Evolutionary conservation across 257 asterid species (phyloP).

Genomic region (Solanum habrochaites): DNA sequence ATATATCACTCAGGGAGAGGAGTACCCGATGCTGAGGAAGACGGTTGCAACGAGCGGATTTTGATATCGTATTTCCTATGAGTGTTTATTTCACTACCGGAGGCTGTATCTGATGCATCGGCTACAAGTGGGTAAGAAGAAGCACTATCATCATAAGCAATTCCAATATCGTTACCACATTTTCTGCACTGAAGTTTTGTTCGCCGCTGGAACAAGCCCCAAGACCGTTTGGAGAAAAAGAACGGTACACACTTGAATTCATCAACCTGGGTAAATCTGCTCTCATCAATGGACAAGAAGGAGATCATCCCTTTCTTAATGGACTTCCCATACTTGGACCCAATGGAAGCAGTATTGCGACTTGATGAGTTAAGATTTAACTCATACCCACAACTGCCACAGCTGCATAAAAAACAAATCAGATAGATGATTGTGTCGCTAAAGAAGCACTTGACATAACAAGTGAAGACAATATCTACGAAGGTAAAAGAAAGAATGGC

Average conservation of each 20-base stretch:
- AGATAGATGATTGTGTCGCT: neutral
- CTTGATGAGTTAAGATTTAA: conserved; percentile 66
- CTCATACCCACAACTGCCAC: conserved; percentile 82
- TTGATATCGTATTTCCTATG: conserved; percentile 55
- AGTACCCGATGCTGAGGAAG: conserved; percentile 39
- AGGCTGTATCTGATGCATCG: conserved; percentile 41
- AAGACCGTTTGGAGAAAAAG: conserved; percentile 42
- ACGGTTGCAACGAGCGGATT: conserved; percentile 69
- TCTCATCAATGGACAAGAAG: conserved; percentile 61
- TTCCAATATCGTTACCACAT: conserved; percentile 68
- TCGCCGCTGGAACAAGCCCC: conserved; percentile 49
- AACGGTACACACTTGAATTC: conserved; percentile 48
- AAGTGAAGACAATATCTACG: neutral
- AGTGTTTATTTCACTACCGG: conserved; percentile 32
- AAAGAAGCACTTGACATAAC: neutral
- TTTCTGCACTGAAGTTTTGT: conserved; percentile 65
- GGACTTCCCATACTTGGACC: conserved; percentile 66
- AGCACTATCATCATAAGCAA: conserved; percentile 25
- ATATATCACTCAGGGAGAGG: conserved; percentile 23
- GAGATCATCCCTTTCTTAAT: conserved; percentile 76
- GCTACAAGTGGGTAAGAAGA: conserved; percentile 34
- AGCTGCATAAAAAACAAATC: conserved; percentile 34
- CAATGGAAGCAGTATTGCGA: conserved; percentile 69
- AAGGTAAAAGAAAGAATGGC: neutral
- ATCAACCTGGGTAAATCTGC: conserved; percentile 58